Evolutionary conservation across 2,329 filamentous ascomycete species (phyloP), one percentile per base, ranked within the genome.

Genomic region (Trichoderma atrobrunneum): DNA sequence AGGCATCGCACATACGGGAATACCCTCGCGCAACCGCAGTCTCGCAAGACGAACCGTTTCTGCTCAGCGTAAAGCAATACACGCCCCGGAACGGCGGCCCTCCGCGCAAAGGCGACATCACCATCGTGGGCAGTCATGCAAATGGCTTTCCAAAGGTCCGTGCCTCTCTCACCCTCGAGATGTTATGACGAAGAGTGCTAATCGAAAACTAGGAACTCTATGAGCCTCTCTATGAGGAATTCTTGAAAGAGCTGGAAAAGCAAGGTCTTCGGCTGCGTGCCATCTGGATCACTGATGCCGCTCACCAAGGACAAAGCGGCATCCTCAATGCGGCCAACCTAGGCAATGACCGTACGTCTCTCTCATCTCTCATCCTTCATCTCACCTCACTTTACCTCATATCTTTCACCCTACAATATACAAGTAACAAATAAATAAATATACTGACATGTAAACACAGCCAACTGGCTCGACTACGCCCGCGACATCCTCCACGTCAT

Each of bases 271-370:
- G 87, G 2, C 93, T 98, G 76, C 89, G 93, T 72, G 86, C 88
- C 74, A 95, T 98, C 76, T 97, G 93, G 92, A 96, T 97, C 76
- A 91, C 93, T 74, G 95, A 98, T 82, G 89, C 92, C n/a, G 90
- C 93, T 34, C 91, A 94, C 79, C 93, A 98, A 83, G 95, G 95
- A 43, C 85, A 89, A 77, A 97, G 93, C 79, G 90, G 92, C 51
- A 84, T 93, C 12, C 79, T 97, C 56, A 98, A 98, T 80, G 92
- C 95, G 81, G 79, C 86, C 54, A 85, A 87, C 12, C 83, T 97
- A 1, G 95, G 95, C 71, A 93, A 97, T 80, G 95, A 98, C 80
- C 94, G 92, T 94, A 84, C 75, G 90, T 65, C 26, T 51, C 34
- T 30, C 30, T 14, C 54, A 16, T 57, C 24, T 56, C 24, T 71